Evolutionary conservation across 2,329 filamentous ascomycete species (phyloP).

Genomic region (Truncatella angustata): DNA sequence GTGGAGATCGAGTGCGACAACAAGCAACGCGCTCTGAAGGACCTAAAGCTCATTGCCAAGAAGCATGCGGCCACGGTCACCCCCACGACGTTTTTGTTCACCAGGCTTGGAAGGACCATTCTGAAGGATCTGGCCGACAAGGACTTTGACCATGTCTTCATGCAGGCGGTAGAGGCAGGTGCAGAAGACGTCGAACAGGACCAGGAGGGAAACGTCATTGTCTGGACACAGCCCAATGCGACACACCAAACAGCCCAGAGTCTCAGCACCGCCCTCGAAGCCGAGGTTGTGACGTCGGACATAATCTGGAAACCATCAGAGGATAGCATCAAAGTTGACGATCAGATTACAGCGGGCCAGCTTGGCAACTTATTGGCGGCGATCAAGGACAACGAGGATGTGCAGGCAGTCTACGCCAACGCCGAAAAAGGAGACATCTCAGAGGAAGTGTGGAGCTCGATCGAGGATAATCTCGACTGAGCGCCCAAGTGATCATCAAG

Average conservation of each 20-base stretch:
- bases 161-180: slow-evolving; percentile 82
- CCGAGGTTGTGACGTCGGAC: slow-evolving; percentile 71
- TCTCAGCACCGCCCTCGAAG: slow-evolving; percentile 59
- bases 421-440: slow-evolving; percentile 46
- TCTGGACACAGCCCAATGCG: slow-evolving; percentile 67
- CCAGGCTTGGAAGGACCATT: slow-evolving; percentile 71
- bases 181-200: slow-evolving; percentile 70
- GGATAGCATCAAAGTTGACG: slow-evolving; percentile 66
- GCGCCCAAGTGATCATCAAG: neutral
- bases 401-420: slow-evolving; percentile 81
- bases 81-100: slow-evolving; percentile 81
- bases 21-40: slow-evolving; percentile 69
- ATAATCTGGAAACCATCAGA: slow-evolving; percentile 84
- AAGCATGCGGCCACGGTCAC: slow-evolving; percentile 67
- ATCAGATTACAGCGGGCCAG: slow-evolving; percentile 50
- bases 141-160: slow-evolving; percentile 67
- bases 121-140: slow-evolving; percentile 45
- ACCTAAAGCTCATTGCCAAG: slow-evolving; percentile 71
- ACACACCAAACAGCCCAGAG: slow-evolving; percentile 63
- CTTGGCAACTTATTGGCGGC: slow-evolving; percentile 59
- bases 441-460: slow-evolving; percentile 52
- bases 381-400: slow-evolving; percentile 66
- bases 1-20: slow-evolving; percentile 86
- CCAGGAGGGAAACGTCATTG: slow-evolving; percentile 65
- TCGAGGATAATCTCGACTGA: slow-evolving; percentile 51